Evolutionary conservation across 129 eudicot genomes (phyloP), one percentile per base, ranked within the genome.

Genomic region (Cynara cardunculus): DNA sequence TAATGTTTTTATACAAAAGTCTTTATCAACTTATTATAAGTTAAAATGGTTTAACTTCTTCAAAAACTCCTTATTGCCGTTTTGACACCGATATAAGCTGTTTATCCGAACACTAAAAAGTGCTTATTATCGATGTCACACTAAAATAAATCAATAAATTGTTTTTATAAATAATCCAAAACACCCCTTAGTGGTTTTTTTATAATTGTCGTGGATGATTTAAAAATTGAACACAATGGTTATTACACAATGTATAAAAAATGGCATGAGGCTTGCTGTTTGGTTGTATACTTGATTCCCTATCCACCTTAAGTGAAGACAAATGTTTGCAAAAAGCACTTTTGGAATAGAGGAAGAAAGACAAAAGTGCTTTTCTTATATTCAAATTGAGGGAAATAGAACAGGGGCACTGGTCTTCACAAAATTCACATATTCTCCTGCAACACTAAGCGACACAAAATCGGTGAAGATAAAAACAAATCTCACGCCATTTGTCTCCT

Each of bases 401-500:
- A 80, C 83, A 80, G 83, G 83, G 39, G 49, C 84, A 80, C 70
- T 41, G 53, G 73, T 30, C 19, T 35, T 59, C 84, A 80, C 72
- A 71, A 79, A 70, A 69, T 71, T 79, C 84, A 80, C 72, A 76
- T 82, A 82, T 82, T 82, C 86, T 71, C 71, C 86, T 76, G 82
- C 81, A 82, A 82, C 81, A 69, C 85, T 30, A 82, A 25, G 25
- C 72, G 85, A 82, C 85, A 76, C 37, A 76, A 53, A 82, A 82
- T 82, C 78, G 82, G 86, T 82, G 82, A 77, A 70, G 67, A 61
- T 59, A 82, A 61, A 76, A 76, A 70, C 86, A 82, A 77, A 70
- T 76, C 85, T 74, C 85, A 74, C 86, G 78, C 86, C 86, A 82
- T 82, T 82, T 82, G 85, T 72, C 81, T 82, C 71, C 81, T 67